phyloP scores from a whole-genome alignment of 331 rosid species.

The Quercus lobata region DNA sequence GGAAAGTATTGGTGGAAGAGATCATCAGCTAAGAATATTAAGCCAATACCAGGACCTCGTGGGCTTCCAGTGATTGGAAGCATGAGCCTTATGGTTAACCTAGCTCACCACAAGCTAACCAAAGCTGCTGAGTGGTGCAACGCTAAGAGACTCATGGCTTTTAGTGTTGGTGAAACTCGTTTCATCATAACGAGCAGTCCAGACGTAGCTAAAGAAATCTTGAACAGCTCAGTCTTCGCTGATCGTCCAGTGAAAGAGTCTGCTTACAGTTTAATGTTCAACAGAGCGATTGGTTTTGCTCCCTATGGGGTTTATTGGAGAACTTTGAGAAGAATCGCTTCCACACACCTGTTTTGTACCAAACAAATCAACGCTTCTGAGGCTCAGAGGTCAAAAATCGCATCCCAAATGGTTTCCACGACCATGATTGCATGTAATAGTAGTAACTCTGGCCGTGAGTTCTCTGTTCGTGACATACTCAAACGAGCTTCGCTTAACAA shows the following conservation, averaged over 20 bases:
- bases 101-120: slow-evolving; percentile 64
- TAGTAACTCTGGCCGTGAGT: neutral
- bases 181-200: slow-evolving; percentile 65
- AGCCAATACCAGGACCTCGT: slow-evolving; percentile 72
- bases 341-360: slow-evolving; percentile 73
- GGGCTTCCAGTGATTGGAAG: slow-evolving; percentile 79
- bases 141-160: slow-evolving; percentile 86
- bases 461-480: slow-evolving; percentile 31
- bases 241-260: slow-evolving; percentile 90
- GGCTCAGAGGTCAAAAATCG: slow-evolving; percentile 44
- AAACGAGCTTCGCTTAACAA: slow-evolving; percentile 63
- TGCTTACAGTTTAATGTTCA: slow-evolving; percentile 82
- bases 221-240: slow-evolving; percentile 66
- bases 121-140: slow-evolving; percentile 46
- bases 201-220: slow-evolving; percentile 70
- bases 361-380: slow-evolving; percentile 70
- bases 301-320: slow-evolving; percentile 86
- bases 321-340: slow-evolving; percentile 65
- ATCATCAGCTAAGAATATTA: neutral
- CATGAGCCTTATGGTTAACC: slow-evolving; percentile 58
- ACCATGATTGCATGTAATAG: neutral
- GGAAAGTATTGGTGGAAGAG: slow-evolving; percentile 38
- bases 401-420: slow-evolving; percentile 33
- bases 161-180: slow-evolving; percentile 71
- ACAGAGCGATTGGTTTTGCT: slow-evolving; percentile 87